A percentile compares a stretch with the other conserved stretches of the same genome.
Evolutionary conservation across 192 early-diverging fungal genomes (phyloP).

Genomic region (Fimicolochytrium jonesii): DNA sequence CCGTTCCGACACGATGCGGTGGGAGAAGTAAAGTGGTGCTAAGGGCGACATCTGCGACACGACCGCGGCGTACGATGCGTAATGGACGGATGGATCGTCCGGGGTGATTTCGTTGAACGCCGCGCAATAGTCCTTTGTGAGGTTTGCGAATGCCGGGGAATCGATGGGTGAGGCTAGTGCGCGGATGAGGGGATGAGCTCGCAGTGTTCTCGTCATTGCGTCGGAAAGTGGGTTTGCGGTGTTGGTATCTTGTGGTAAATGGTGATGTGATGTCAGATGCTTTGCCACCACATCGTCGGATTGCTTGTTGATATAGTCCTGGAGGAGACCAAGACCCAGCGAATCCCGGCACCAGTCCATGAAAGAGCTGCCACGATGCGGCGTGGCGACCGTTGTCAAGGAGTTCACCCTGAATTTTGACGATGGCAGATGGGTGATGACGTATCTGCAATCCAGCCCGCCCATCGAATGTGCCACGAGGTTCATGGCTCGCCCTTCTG

Average conservation of each 20-base stretch:
- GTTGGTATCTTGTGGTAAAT: not conserved
- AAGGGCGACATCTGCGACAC: slow-evolving; percentile 50
- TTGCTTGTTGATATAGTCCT: slow-evolving; percentile 30
- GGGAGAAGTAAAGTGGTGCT: slow-evolving; percentile 72
- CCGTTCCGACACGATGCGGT: slow-evolving; percentile 67
- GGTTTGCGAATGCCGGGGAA: slow-evolving; percentile 84
- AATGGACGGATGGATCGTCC: slow-evolving; percentile 67
- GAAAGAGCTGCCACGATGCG: slow-evolving; percentile 86
- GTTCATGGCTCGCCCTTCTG: slow-evolving; percentile 64
- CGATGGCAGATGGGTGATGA: slow-evolving; percentile 77
- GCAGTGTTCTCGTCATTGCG: not conserved
- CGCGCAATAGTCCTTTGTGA: slow-evolving; percentile 82
- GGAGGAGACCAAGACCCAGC: slow-evolving; percentile 68
- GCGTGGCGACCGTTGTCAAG: slow-evolving; percentile 89
- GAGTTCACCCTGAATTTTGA: slow-evolving; percentile 65
- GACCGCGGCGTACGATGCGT: slow-evolving; percentile 68
- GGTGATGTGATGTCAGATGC: not conserved
- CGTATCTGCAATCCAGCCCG: slow-evolving; percentile 88
- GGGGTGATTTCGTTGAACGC: slow-evolving; percentile 87
- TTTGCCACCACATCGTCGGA: slow-evolving; percentile 35
- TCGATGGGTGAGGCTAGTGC: slow-evolving; percentile 58
- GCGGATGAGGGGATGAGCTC: slow-evolving; percentile 47
- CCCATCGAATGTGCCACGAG: slow-evolving; percentile 95
- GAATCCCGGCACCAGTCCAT: slow-evolving; percentile 93
- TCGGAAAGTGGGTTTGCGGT: not conserved